Evolutionary conservation across 169 alveolate species (phyloP), one percentile per base, ranked within the genome.

Genomic region (Cryptosporidium viatorum): DNA sequence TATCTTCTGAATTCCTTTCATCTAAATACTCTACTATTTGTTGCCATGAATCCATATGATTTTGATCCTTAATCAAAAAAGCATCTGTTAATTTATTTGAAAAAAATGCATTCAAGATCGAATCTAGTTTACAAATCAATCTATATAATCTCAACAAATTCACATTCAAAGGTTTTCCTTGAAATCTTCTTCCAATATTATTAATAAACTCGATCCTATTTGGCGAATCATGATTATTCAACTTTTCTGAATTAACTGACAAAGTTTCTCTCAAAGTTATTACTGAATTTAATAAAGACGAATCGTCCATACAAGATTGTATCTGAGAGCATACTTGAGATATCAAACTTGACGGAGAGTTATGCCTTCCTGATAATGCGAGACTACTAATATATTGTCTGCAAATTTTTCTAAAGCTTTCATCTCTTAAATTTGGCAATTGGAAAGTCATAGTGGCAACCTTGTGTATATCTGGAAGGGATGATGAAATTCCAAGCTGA

Each of bases 391-490:
- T 35, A 33, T 80, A 80, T n/a, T 43, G 73, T 16, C 33, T 80
- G 41, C 89, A 80, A n/a, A 37, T 6, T 12, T 26, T 62, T 65
- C 45, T 41, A 1, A 80, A 80, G 23, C 62, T 52, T 14, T 37
- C 65, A 21, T 35, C 68, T 33, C 43, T 39, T 18, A 80, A 16
- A 43, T 58, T 35, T 33, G 89, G 89, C 14, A 80, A 52, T 37
- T 80, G 89, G 26, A 80, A 59, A 45, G 89, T 60, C 67, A 62
- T 41, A 23, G 89, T 18, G 1, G 89, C 89, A 23, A 80, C 62
- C 10, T 65, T 80, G 18, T 80, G 67, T 23, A 80, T 80, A 41
- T 59, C 62, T 8, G 89, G 89, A 31, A 80, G 89, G 39, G 89
- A 60, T 10, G 89, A 80, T 6, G 65, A 62, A 26, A 60, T n/a